These are phyloP conservation scores for Pleurotus tuber-regium DNA, from an alignment of 768 basidiomycete species.

Conservation along the genomic window DNA sequence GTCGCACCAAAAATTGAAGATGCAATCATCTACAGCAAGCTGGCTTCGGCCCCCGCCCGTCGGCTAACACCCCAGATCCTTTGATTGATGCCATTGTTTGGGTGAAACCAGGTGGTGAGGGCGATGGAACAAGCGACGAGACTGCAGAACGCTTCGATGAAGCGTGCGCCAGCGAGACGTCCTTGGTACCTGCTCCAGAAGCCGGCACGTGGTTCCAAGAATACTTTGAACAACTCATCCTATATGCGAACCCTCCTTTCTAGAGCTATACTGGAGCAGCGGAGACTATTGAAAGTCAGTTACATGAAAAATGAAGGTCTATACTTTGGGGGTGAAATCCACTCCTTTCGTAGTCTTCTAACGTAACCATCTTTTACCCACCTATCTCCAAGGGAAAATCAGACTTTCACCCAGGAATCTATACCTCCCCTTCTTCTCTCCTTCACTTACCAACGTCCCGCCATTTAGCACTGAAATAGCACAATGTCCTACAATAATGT, in stretches of 20 bases:
- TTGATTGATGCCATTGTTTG: constrained; percentile 37
- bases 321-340: too few relatives aligned
- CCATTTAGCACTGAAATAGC: too few relatives aligned
- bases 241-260: constrained; percentile 26
- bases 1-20: background rate
- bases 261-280: background rate
- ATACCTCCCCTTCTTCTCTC: too few relatives aligned
- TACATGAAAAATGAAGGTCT: too few relatives aligned
- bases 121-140: constrained; percentile 34
- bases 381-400: too few relatives aligned
- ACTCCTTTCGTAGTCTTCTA: too few relatives aligned
- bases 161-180: constrained; percentile 20
- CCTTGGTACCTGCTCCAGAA: constrained; percentile 31
- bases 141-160: constrained; percentile 29
- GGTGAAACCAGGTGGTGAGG: constrained; percentile 41
- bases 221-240: constrained; percentile 26
- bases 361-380: too few relatives aligned
- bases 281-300: too few relatives aligned
- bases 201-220: constrained; percentile 35
- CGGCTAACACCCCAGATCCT: constrained; percentile 24
- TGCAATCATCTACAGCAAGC: constrained; percentile 16
- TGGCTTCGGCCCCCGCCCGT: constrained; percentile 33
- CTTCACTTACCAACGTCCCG: too few relatives aligned
- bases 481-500: too few relatives aligned
- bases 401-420: too few relatives aligned